phyloP scores from a whole-genome alignment of 164 flowering plant genomes.

The Nymphaea colorata region DNA sequence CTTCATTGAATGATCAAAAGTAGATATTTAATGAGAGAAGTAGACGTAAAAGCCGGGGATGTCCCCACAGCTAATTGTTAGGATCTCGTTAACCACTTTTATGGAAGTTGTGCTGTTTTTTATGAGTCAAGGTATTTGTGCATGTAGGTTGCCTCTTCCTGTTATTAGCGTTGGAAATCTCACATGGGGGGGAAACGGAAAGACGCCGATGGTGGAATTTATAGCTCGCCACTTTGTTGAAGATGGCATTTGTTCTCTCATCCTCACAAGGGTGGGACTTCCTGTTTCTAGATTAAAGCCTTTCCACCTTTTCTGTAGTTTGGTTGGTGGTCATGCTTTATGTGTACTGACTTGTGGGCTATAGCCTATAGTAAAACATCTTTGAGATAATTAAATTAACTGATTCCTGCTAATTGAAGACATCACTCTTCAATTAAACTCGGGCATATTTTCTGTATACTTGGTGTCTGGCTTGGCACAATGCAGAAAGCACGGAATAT shows the following conservation, averaged over 20 bases:
- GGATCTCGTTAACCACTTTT: no score
- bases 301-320: background rate
- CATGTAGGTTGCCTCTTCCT: constrained; percentile 64
- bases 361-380: background rate
- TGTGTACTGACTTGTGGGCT: background rate
- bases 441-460: no score
- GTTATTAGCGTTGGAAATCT: constrained; percentile 91
- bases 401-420: background rate
- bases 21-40: no score
- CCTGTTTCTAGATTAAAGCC: background rate
- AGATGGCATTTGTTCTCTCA: constrained; percentile 58
- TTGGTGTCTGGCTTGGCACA: no score
- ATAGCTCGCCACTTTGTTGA: constrained; percentile 34
- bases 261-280: constrained; percentile 58
- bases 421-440: no score
- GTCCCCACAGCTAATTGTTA: no score
- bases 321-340: background rate
- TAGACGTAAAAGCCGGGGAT: no score
- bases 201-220: constrained; percentile 94
- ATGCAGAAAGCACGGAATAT: no score
- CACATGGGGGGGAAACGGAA: constrained; percentile 98
- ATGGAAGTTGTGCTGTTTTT: no score
- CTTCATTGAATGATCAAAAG: background rate
- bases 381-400: background rate
- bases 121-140: no score